Conservation (phyloP, 2,329 filamentous ascomycete genomes). For the Chrysoporthe cubensis region DNA sequence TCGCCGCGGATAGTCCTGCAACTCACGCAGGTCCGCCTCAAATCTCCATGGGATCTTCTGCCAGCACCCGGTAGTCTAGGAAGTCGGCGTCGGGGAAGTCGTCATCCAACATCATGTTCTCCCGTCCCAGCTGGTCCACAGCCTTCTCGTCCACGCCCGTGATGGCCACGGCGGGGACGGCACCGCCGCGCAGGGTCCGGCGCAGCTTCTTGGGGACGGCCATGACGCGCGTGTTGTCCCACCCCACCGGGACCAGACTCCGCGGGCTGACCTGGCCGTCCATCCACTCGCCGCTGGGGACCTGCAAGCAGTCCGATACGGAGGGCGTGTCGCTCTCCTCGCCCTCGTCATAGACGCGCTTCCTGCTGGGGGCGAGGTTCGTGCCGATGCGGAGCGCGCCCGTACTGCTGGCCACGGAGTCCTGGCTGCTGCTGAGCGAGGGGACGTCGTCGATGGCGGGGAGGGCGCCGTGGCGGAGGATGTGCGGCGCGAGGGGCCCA, state of each 20-base stretch:
- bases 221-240: conserved; percentile 49
- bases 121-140: conserved; percentile 43
- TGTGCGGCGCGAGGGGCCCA: conserved; percentile 27
- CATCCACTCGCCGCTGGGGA: conserved; percentile 35
- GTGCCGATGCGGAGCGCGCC: conserved; percentile 29
- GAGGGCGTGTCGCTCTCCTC: conserved; percentile 39
- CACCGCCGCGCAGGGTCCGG: conserved; percentile 23
- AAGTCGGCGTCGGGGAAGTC: conserved; percentile 76
- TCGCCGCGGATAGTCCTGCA: no score
- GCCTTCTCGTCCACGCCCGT: conserved; percentile 17
- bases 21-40: not conserved
- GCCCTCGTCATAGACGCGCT: conserved; percentile 53
- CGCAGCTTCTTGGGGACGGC: conserved; percentile 47
- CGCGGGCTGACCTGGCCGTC: conserved; percentile 47
- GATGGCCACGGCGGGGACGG: conserved; percentile 33
- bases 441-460: conserved; percentile 47
- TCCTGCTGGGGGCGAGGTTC: conserved; percentile 37
- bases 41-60: conserved; percentile 48
- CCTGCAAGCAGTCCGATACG: conserved; percentile 23
- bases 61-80: conserved; percentile 46
- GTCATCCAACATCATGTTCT: conserved; percentile 47
- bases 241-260: conserved; percentile 43
- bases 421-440: conserved; percentile 59
- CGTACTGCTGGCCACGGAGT: conserved; percentile 48
- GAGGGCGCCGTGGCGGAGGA: conserved; percentile 34